These are phyloP conservation scores for Trichocomaceae sp. DNA, from an alignment of 2,329 filamentous ascomycete genomes.

Conservation along the genomic window DNA sequence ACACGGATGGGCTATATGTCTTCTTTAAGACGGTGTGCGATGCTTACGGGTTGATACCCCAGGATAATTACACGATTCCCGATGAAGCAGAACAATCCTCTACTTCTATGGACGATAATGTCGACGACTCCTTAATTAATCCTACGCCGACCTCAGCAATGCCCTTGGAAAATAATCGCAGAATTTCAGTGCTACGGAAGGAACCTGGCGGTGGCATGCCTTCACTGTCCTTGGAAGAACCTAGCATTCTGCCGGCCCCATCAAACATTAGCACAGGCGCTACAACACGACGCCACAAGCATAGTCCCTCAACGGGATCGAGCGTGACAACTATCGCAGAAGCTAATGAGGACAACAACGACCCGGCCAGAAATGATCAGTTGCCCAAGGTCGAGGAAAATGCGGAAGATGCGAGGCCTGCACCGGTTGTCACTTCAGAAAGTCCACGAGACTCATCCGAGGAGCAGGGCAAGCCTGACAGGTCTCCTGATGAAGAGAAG, in stretches of 20 bases:
- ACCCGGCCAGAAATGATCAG: not conserved
- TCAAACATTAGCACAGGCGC: constrained; percentile 50
- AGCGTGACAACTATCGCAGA: constrained; percentile 76
- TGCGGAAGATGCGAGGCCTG: not conserved
- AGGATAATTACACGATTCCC: constrained; percentile 93
- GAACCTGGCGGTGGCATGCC: constrained; percentile 21
- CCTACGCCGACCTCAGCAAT: constrained; percentile 15
- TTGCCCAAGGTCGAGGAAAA: constrained; percentile 12
- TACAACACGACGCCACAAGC: constrained; percentile 77
- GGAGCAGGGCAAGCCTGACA: not conserved
- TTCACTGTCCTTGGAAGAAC: constrained; percentile 17
- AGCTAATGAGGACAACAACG: constrained; percentile 66
- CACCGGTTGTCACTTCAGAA: not conserved
- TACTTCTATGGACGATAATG: constrained; percentile 27
- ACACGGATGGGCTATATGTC: constrained; percentile 83
- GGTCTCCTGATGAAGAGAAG: not conserved
- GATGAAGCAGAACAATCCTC: constrained; percentile 85
- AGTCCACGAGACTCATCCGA: not conserved
- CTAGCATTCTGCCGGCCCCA: constrained; percentile 31
- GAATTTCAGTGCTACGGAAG: constrained; percentile 33
- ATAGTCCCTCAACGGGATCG: constrained; percentile 71
- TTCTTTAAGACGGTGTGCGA: constrained; percentile 98
- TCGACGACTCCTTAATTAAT: not conserved
- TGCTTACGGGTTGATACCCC: constrained; percentile 76
- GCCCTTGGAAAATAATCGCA: constrained; percentile 24